Evolutionary conservation across 345 rosid species (phyloP), one percentile per base, ranked within the genome.

Genomic region (Excoecaria agallocha): DNA sequence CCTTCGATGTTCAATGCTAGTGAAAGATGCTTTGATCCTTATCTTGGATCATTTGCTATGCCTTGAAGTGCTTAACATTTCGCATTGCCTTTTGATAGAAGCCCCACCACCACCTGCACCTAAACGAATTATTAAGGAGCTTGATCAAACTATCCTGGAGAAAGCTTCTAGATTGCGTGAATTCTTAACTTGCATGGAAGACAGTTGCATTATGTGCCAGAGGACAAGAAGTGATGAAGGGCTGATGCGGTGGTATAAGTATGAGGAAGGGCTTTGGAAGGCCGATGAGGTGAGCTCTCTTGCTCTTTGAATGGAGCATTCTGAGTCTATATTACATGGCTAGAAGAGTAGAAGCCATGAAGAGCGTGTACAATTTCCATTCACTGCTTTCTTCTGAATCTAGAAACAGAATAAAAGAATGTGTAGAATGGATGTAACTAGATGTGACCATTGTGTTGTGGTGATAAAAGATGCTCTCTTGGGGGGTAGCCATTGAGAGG

Each of bases 221-320:
- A 79, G 89, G 74, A 87, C 92, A 3, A 85, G 57, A 74, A 79
- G 8, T 16, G 96, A 94, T 39, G 94, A 89, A 79, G 98, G 98
- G 78, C 78, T 89, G 17, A 81, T 94, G 89, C 86, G 93, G 74
- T 92, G 98, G 98, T 86, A 94, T 68, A 88, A 75, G 84, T 94
- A 92, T 17, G 94, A 92, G 68, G 90, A 90, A 83, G 93, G 89
- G 60, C 80, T 84, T 43, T 92, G 97, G 98, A 92, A 92, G 75
- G 82, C 72, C 4, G 96, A 94, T 66, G 96, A 90, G 83, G 86
- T 79, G 16, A 69, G 77, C 56, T 88, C 92, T 74, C 89, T 94
- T 70, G 79, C 87, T 41, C 81, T 87, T 75, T 85, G 79, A 83
- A 41, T 71, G 38, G 66, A 71, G 72, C 76, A 46, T 72, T 69